Evolutionary conservation across 2,329 filamentous ascomycete genomes (phyloP), one percentile per base, ranked within the genome.

Genomic region (Neofusicoccum parvum): DNA sequence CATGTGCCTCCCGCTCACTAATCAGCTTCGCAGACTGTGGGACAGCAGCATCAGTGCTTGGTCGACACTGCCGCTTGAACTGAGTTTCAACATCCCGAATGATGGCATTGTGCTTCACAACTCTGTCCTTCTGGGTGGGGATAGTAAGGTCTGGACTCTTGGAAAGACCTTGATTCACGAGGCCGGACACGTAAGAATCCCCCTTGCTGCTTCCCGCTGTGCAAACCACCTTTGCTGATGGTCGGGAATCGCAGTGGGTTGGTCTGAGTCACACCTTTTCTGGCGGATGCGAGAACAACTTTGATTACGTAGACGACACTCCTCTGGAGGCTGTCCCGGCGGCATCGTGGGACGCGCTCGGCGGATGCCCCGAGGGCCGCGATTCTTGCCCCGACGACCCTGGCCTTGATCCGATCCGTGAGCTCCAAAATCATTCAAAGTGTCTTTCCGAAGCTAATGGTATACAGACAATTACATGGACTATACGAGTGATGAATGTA

Each of bases 231-330:
- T 53, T 17, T 34, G 20, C 53, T 46, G 9, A 59, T 36, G 5
- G 5, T 20, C 4, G 17, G 12, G 5, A 9, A 11, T 17, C 6
- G 6, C 20, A 59, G 74, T 84, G 81, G 81, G 72, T 83, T 62
- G 81, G 81, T 59, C 77, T 84, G 27, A 77, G 75, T 69, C 82
- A 84, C 72, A 82, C 81, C 51, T 84, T 84, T 72, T 71, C 82
- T 67, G 80, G 78, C 49, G 41, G 41, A 6, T 59, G 54, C 41
- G 54, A 36, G 41, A 75, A 74, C 51, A 80, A 78, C 66, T 80
- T 79, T 45, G 75, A 80, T 67, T 78, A 71, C 68, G 73, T 82
- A 17, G 66, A 72, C 45, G 80, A 82, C 62, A 82, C 80, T 14
- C 79, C 80, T 3, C 74, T 76, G 27, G 75, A 82, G 63, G 68